Percentiles rank a stretch among this genome's conserved stretches.
Evolutionary conservation across 176 grass and related monocot species (phyloP).

Genomic region (Carex pumila): DNA sequence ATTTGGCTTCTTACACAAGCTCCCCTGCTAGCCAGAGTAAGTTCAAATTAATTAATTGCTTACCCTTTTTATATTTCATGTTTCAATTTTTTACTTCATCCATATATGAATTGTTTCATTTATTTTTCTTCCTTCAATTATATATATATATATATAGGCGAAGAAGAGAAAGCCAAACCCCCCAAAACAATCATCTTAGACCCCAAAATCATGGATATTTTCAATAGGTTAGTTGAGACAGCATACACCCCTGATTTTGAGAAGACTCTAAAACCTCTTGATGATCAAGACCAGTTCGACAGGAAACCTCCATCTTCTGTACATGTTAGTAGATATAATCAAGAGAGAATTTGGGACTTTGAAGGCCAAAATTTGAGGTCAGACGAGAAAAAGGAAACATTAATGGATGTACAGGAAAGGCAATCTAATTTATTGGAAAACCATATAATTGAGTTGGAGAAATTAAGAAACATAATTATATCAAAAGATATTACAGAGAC

Average conservation of each 20-base stretch:
- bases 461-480: slow-evolving; percentile 11
- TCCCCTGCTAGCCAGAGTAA: slow-evolving; percentile 30
- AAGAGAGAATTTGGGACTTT: slow-evolving; percentile 13
- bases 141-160: slow-evolving; percentile 13
- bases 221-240: slow-evolving; percentile 55
- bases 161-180: slow-evolving; percentile 20
- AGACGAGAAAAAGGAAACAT: slow-evolving; percentile 8
- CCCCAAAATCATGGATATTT: slow-evolving; percentile 38
- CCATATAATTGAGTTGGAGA: not conserved
- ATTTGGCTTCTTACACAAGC: slow-evolving; percentile 44
- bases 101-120: not conserved
- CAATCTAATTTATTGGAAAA: not conserved
- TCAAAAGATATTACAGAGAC: slow-evolving; percentile 12
- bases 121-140: not conserved
- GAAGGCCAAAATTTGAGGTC: not conserved
- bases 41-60: not conserved
- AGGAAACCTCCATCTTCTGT: not conserved
- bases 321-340: not conserved
- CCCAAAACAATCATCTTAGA: not conserved
- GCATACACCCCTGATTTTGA: slow-evolving; percentile 46
- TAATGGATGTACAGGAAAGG: not conserved
- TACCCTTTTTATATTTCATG: too few relatives aligned
- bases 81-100: not conserved
- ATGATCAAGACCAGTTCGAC: not conserved
- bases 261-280: not conserved